A percentile compares a stretch with the other conserved stretches of the same genome.
Evolutionary conservation across 495 filamentous ascomycete genomes (phyloP).

Genomic region (Xylaria venustula): DNA sequence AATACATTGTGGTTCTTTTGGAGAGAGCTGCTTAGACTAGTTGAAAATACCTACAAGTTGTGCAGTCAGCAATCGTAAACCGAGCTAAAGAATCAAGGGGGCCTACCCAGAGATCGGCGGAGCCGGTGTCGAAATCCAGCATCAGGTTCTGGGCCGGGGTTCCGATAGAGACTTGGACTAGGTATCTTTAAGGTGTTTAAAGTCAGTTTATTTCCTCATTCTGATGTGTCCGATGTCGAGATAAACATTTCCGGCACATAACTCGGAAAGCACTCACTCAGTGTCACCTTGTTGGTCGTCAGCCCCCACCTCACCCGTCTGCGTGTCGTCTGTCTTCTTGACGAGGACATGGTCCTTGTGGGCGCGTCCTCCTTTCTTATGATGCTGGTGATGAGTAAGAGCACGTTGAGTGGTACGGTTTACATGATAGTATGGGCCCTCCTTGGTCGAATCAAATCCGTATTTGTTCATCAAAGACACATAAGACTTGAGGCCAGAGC

Average conservation of each 20-base stretch:
- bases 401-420: constrained; percentile 38
- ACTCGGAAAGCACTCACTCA: constrained; percentile 36
- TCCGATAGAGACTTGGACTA: constrained; percentile 65
- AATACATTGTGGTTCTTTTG: constrained; percentile 49
- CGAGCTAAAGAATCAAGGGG: neutral
- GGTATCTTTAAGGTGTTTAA: constrained; percentile 29
- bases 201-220: neutral
- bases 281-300: constrained; percentile 74
- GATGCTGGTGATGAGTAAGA: constrained; percentile 26
- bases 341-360: constrained; percentile 46
- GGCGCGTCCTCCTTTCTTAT: constrained; percentile 45
- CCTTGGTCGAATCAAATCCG: constrained; percentile 64
- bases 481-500: constrained; percentile 70
- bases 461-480: constrained; percentile 68
- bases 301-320: constrained; percentile 57
- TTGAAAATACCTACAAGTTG: neutral
- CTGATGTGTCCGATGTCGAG: neutral
- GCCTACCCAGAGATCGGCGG: constrained; percentile 74
- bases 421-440: constrained; percentile 62
- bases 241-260: neutral
- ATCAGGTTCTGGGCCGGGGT: constrained; percentile 64
- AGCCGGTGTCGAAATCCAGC: constrained; percentile 76
- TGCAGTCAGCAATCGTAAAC: neutral
- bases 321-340: constrained; percentile 40
- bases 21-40: neutral